Base-by-base conservation (phyloP, 2,329 filamentous ascomycete genomes). In the Pleoardoris graminearum region DNA sequence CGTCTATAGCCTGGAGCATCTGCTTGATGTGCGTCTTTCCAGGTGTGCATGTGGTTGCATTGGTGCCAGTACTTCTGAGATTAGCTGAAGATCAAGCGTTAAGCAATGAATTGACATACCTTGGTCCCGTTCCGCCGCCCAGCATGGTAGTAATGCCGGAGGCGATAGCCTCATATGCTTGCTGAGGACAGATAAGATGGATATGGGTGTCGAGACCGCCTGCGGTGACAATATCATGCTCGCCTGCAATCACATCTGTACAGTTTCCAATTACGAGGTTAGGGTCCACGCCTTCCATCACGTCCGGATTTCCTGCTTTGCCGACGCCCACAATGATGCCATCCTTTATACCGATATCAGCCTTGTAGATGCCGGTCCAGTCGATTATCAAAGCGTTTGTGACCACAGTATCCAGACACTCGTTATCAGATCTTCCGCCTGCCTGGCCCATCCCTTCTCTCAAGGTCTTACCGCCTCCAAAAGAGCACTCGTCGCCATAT, bases 361-460 rank as follows among this genome's bases (percentile, higher is more conserved):
- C 93, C 77, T 97, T 97, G 80, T 90, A 95, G 67, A 97, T 96
- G 42, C 93, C 93, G 1, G 83, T 88, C 83, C 88, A 95, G 76
- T 97, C 93, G 17, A 97, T 82, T 32, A 97, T 87, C 58, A 97
- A 77, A 4, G 92, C 93, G 66, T 97, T 97, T 1, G 87, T 90
- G 54, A 97, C 85, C 21, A 96, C 90, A 41, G 93, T 83, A 70
- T 97, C 93, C 53, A 97, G 76, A 21, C 84, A 85, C 21, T 92
- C 85, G 2, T 80, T 78, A 63, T 93, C 88, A 0, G 82, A 75
- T 37, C 90, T 82, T 4, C 90, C 92, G 21, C 87, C 88, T 4
- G 91, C 90, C 77, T 97, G 92, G 3, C 92, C 93, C 92, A 97
- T 97, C 27, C 93, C 93, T 72, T 97, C 93, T 55, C 93, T 84